Evolutionary conservation across 2,329 filamentous ascomycete species (phyloP), one percentile per base, ranked within the genome.

Genomic region (Aspergillus fumigatus): DNA sequence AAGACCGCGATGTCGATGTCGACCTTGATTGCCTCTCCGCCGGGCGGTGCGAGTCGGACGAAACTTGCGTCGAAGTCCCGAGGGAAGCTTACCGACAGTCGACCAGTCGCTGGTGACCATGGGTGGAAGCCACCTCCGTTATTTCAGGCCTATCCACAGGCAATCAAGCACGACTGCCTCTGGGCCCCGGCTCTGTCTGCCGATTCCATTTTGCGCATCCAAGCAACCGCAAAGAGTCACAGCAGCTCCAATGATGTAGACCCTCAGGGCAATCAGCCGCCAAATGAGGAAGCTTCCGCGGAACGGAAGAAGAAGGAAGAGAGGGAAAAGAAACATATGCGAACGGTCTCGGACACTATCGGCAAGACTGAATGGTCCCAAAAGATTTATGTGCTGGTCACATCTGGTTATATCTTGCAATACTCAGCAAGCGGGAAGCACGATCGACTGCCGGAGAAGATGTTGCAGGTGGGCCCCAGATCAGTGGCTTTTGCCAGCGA

Each of bases 101-200:
- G 69, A 41, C 50, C 60, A 1, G 45, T 60, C 1, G 60, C 61
- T 9, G 60, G 63, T 53, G 64, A 70, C 65, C 56, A 67, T 65
- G 64, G 64, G 11, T 90, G 86, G 86, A 82, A 84, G 55, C 83
- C 87, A 17, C 89, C 90, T 6, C 89, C 91, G 1, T 77, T 97
- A 11, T 95, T 92, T 71, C 89, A 96, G 70, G 91, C 90, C 11
- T 96, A 92, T 69, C 88, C 90, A 0, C 92, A 96, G 72, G 86
- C 90, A 2, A 82, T 90, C 62, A 92, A 89, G 67, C 84, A 94
- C 70, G 86, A 84, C 10, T 85, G 82, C 17, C 78, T 96, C 3
- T 82, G 86, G 26, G 82, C 88, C 17, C 87, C 88, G 40, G 83
- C 82, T 1, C 74, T 88, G 10, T 84, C 88, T 1, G 82, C 88